Conservation (phyloP, 768 basidiomycete species). For the Chalciporus sphaerocephalus region DNA sequence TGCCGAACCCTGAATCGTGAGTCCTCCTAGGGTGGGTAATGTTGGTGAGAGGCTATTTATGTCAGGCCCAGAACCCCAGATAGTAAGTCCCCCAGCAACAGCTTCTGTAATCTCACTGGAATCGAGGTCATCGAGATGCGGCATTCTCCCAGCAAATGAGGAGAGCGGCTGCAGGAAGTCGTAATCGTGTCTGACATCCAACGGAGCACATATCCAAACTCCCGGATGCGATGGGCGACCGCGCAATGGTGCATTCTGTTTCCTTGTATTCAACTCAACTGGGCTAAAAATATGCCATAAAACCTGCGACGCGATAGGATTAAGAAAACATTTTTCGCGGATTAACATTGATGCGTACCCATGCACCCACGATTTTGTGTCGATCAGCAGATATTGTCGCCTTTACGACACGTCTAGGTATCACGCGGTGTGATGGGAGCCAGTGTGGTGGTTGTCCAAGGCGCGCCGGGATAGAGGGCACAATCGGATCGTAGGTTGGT, state of each 20-base stretch:
- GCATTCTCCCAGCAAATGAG: slow-evolving; percentile 38
- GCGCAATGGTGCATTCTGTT: slow-evolving; percentile 43
- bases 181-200: slow-evolving; percentile 39
- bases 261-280: slow-evolving; percentile 32
- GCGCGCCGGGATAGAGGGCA: slow-evolving; percentile 29
- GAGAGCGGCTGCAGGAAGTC: slow-evolving; percentile 47
- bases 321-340: background rate
- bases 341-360: slow-evolving; percentile 41
- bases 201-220: too few species aligned
- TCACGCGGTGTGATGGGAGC: slow-evolving; percentile 50
- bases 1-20: background rate
- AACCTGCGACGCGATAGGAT: slow-evolving; percentile 33
- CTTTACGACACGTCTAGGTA: slow-evolving; percentile 40
- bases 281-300: slow-evolving; percentile 42
- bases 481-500: slow-evolving; percentile 33
- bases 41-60: background rate
- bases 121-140: slow-evolving; percentile 43
- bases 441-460: slow-evolving; percentile 38
- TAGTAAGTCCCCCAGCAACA: slow-evolving; percentile 44
- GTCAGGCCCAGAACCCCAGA: slow-evolving; percentile 37
- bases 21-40: slow-evolving; percentile 1
- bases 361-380: slow-evolving; percentile 48
- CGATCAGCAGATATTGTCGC: slow-evolving; percentile 46
- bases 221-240: slow-evolving; percentile 24
- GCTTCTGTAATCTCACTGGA: slow-evolving; percentile 46